Conservation (phyloP, 2,329 filamentous ascomycete genomes). For the Zasmidium cellare region DNA sequence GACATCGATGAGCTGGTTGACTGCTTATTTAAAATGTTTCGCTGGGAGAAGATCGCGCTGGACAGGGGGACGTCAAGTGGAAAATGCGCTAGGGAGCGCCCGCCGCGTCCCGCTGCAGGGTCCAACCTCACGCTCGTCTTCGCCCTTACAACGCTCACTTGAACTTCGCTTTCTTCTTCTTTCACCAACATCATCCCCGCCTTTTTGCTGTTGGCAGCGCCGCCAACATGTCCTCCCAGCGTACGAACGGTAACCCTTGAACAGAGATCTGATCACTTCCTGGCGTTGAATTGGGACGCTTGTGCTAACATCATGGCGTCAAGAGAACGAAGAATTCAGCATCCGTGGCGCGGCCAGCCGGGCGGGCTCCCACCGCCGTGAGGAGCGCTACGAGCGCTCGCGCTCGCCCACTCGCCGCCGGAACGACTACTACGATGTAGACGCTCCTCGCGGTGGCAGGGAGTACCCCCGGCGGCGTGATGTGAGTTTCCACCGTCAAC, state of each 20-base stretch:
- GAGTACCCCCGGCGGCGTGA: neutral
- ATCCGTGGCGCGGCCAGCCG: slow-evolving; percentile 7
- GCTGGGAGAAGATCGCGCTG: too few species aligned
- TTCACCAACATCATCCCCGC: neutral
- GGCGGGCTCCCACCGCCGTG: neutral
- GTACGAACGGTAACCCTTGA: neutral
- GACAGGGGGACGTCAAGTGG: neutral
- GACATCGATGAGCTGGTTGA: too few species aligned
- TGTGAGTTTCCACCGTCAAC: neutral
- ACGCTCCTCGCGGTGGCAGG: neutral
- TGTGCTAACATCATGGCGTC: neutral
- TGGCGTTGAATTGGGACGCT: neutral
- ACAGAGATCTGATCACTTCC: neutral
- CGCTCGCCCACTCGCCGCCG: neutral
- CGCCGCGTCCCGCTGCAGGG: neutral
- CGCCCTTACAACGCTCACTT: slow-evolving; percentile 1
- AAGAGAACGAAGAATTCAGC: slow-evolving; percentile 1
- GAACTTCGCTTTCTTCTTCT: neutral
- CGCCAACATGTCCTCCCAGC: neutral
- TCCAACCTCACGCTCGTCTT: neutral
- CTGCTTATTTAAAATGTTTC: too few species aligned
- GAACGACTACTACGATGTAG: neutral
- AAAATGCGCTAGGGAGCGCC: neutral
- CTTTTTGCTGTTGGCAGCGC: neutral
- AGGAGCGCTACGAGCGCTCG: neutral